A percentile compares a stretch with the other conserved stretches of the same genome.
phyloP scores from a whole-genome alignment of 441 rosid genomes.

The Aleurites moluccanus region DNA sequence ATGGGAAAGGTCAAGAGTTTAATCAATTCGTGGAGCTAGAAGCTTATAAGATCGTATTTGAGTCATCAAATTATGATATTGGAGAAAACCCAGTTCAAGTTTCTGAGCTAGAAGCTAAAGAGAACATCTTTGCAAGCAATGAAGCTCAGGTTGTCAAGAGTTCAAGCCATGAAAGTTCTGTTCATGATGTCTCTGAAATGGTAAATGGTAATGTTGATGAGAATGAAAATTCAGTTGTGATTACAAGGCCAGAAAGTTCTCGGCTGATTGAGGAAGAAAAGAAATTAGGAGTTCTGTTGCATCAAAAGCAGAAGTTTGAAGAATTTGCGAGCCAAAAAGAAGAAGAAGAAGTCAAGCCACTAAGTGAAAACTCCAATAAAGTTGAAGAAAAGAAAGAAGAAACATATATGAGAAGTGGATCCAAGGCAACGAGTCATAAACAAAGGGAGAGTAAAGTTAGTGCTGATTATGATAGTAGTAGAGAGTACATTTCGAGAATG shows the following conservation, averaged over 20 bases:
- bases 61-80: slow-evolving; percentile 33
- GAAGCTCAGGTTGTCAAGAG: slow-evolving; percentile 31
- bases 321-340: slow-evolving; percentile 27
- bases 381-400: slow-evolving; percentile 34
- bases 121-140: slow-evolving; percentile 9
- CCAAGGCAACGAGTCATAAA: slow-evolving; percentile 39
- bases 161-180: slow-evolving; percentile 29
- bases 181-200: slow-evolving; percentile 20
- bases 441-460: slow-evolving; percentile 27
- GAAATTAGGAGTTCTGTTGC: slow-evolving; percentile 35
- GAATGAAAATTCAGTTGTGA: no score
- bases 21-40: slow-evolving; percentile 47
- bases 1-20: slow-evolving; percentile 30
- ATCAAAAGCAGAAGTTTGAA: slow-evolving; percentile 38
- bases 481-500: slow-evolving; percentile 25
- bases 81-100: slow-evolving; percentile 29
- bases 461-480: slow-evolving; percentile 21
- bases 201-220: slow-evolving; percentile 20
- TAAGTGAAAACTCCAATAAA: slow-evolving; percentile 36
- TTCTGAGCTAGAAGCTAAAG: slow-evolving; percentile 13
- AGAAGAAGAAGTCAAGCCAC: slow-evolving; percentile 45
- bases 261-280: slow-evolving; percentile 33
- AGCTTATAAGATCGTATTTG: slow-evolving; percentile 66
- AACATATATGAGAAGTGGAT: slow-evolving; percentile 58
- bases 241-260: slow-evolving; percentile 18